Evolutionary conservation across 805 yeast species (phyloP).

Genomic region (Barnettozyma botsteinii): DNA sequence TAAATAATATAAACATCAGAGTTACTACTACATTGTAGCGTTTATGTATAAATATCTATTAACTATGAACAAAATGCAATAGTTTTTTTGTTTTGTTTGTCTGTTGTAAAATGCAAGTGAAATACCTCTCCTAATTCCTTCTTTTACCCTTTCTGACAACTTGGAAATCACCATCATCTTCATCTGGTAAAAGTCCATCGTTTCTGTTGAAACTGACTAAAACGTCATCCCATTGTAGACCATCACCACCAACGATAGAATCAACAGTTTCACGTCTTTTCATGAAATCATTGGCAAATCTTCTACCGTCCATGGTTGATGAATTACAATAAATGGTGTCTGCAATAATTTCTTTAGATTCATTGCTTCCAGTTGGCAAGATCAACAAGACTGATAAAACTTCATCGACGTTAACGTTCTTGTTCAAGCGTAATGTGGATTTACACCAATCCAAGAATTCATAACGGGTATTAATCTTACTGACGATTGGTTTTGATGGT

Average conservation of each 20-base stretch:
- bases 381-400: slow-evolving; percentile 74
- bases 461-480: slow-evolving; percentile 37
- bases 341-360: slow-evolving; percentile 78
- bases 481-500: slow-evolving; percentile 17
- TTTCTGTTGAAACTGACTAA: slow-evolving; percentile 25
- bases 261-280: slow-evolving; percentile 74
- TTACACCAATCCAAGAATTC: slow-evolving; percentile 73
- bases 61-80: neutral
- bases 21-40: too few species aligned
- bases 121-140: slow-evolving; percentile 25
- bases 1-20: too few species aligned
- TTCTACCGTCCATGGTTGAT: slow-evolving; percentile 87
- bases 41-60: neutral
- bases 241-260: slow-evolving; percentile 35
- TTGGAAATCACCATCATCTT: slow-evolving; percentile 52
- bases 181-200: slow-evolving; percentile 27
- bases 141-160: slow-evolving; percentile 61
- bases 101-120: neutral
- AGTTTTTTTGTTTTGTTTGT: neutral
- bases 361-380: slow-evolving; percentile 61
- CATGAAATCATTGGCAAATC: slow-evolving; percentile 87
- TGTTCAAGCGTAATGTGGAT: slow-evolving; percentile 57
- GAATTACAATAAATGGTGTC: slow-evolving; percentile 89
- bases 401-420: slow-evolving; percentile 72
- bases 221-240: slow-evolving; percentile 71